phyloP scores from a whole-genome alignment of 495 filamentous ascomycete genomes.

The Daldinia childiae region DNA sequence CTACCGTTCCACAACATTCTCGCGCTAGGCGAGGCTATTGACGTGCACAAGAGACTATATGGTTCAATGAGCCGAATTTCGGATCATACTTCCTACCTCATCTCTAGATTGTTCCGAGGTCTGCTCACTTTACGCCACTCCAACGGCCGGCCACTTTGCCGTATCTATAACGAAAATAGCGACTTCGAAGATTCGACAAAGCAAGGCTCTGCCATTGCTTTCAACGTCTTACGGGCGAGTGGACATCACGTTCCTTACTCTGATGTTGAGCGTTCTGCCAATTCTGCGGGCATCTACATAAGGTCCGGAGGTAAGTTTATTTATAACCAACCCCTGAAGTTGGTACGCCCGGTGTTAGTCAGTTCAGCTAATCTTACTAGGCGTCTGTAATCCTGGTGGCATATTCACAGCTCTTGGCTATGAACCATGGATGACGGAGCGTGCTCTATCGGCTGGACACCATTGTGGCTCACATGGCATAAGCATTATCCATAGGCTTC shows the following conservation, averaged over 20 bases:
- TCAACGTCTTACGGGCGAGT: conserved; percentile 67
- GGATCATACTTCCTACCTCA: conserved; percentile 68
- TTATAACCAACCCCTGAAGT: conserved; percentile 46
- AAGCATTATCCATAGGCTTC: conserved; percentile 62
- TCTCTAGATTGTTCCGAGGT: conserved; percentile 58
- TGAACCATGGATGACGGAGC: conserved; percentile 68
- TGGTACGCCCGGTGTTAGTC: conserved; percentile 60
- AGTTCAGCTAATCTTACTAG: conserved; percentile 55
- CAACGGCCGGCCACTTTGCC: conserved; percentile 66
- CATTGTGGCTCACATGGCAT: conserved; percentile 62
- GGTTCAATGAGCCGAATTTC: conserved; percentile 70
- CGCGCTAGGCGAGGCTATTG: conserved; percentile 73
- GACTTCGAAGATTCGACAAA: conserved; percentile 64
- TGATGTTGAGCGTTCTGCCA: conserved; percentile 70
- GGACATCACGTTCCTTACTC: conserved; percentile 67
- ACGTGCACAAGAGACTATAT: conserved; percentile 70
- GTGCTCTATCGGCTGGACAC: conserved; percentile 70
- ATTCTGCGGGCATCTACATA: conserved; percentile 69
- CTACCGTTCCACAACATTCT: conserved; percentile 81
- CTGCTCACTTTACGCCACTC: conserved; percentile 64
- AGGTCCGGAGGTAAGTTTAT: conserved; percentile 70
- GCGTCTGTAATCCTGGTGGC: conserved; percentile 58
- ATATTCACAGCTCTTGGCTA: conserved; percentile 57
- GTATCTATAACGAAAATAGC: conserved; percentile 66
- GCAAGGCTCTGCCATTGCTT: conserved; percentile 77